These are phyloP conservation scores for Colletotrichum abscissum DNA, from an alignment of 2,329 filamentous ascomycete species.

Conservation along the genomic window DNA sequence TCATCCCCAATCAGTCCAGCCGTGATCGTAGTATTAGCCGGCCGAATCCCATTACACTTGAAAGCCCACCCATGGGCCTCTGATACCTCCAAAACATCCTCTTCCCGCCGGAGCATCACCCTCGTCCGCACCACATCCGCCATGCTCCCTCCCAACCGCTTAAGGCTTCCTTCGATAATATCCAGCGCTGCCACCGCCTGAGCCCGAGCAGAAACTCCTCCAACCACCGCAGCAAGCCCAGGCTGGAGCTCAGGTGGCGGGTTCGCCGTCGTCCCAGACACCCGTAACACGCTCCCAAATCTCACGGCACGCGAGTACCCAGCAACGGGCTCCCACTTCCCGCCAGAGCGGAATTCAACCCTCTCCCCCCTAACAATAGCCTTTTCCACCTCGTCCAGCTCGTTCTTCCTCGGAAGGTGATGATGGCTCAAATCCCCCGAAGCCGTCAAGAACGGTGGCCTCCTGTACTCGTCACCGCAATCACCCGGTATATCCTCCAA, in stretches of 20 bases:
- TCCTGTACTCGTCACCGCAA: slow-evolving; percentile 41
- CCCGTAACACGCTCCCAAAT: not conserved
- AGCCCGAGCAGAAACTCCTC: slow-evolving; percentile 10
- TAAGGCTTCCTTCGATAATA: not conserved
- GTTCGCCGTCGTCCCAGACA: slow-evolving; percentile 26
- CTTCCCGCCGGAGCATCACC: slow-evolving; percentile 21
- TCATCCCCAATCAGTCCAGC: slow-evolving; percentile 15
- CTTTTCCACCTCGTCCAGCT: not conserved
- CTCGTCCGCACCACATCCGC: slow-evolving; percentile 27
- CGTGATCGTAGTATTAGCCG: slow-evolving; percentile 3
- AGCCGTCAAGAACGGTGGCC: slow-evolving; percentile 24
- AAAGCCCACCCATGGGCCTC: slow-evolving; percentile 23
- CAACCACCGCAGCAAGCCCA: not conserved
- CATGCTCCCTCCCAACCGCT: slow-evolving; percentile 14
- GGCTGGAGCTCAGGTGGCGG: not conserved
- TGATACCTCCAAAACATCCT: slow-evolving; percentile 12
- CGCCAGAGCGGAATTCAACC: slow-evolving; percentile 14
- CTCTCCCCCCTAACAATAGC: slow-evolving; percentile 1
- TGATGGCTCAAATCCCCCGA: slow-evolving; percentile 19
- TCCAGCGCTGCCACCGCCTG: slow-evolving; percentile 24
- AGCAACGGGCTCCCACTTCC: slow-evolving; percentile 21
- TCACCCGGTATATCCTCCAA: slow-evolving; percentile 39
- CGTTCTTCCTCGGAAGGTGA: not conserved
- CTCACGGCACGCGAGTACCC: slow-evolving; percentile 24
- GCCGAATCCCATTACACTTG: slow-evolving; percentile 1